phyloP scores from a whole-genome alignment of 371 early-diverging fungal genomes.

The Apophysomyces trapeziformis region DNA sequence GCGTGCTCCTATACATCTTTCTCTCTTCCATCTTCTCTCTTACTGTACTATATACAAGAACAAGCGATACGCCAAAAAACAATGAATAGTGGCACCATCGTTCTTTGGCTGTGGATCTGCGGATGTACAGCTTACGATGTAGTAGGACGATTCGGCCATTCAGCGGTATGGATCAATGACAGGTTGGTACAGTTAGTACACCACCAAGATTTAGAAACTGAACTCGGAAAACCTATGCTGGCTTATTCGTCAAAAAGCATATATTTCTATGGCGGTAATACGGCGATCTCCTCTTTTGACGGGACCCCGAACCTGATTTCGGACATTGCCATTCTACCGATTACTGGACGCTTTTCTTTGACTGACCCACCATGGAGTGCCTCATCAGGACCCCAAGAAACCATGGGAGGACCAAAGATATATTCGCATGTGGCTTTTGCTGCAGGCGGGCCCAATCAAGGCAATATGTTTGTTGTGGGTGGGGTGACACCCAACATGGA shows the following conservation, averaged over 20 bases:
- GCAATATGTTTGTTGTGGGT: slow-evolving; percentile 45
- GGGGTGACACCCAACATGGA: slow-evolving; percentile 36
- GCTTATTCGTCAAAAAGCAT: slow-evolving; percentile 21
- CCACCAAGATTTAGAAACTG: too few species aligned
- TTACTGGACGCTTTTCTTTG: slow-evolving; percentile 29
- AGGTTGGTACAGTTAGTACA: slow-evolving; percentile 15
- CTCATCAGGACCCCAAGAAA: slow-evolving; percentile 41
- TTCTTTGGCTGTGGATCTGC: not conserved
- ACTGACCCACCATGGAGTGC: slow-evolving; percentile 47
- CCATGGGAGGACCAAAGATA: slow-evolving; percentile 44
- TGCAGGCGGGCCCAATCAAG: slow-evolving; percentile 26
- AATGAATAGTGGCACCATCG: not conserved
- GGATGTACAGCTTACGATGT: slow-evolving; percentile 20
- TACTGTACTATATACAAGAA: not conserved
- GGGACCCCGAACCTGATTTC: slow-evolving; percentile 40
- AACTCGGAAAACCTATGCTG: too few species aligned
- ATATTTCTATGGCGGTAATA: slow-evolving; percentile 50
- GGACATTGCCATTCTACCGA: slow-evolving; percentile 43
- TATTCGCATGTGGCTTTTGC: slow-evolving; percentile 44
- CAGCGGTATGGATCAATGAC: slow-evolving; percentile 31
- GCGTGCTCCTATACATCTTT: not conserved
- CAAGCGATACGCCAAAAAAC: not conserved
- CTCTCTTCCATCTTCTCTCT: slow-evolving; percentile 1
- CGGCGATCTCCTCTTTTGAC: slow-evolving; percentile 30
- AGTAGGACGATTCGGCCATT: slow-evolving; percentile 34